Evolutionary conservation across 106 monocot genomes (phyloP).

Genomic region (Chionographis japonica): DNA sequence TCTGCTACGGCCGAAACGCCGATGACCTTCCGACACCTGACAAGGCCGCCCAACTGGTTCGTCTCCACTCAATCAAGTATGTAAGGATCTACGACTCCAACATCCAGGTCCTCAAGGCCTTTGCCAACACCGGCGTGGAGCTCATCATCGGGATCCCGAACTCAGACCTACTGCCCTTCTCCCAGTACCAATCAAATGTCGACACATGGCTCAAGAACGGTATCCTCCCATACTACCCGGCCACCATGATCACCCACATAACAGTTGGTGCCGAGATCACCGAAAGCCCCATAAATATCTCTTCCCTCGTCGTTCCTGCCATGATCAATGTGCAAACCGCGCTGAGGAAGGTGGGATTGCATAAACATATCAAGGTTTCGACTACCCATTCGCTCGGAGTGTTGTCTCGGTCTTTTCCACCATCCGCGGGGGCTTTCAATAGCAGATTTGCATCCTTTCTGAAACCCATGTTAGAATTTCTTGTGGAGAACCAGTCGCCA

Average conservation of each 20-base stretch:
- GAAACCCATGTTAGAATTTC: constrained; percentile 89
- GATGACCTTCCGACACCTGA: constrained; percentile 94
- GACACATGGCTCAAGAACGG: constrained; percentile 93
- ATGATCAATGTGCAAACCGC: constrained; percentile 76
- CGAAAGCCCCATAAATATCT: constrained; percentile 61
- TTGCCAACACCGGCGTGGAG: constrained; percentile 82
- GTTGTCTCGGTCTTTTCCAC: constrained; percentile 78
- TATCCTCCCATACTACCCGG: constrained; percentile 85
- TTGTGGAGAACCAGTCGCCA: constrained; percentile 79
- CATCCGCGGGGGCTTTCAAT: constrained; percentile 90
- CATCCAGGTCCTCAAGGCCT: constrained; percentile 86
- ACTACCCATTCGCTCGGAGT: constrained; percentile 86
- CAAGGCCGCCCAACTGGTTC: constrained; percentile 77
- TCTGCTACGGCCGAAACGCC: constrained; percentile 92
- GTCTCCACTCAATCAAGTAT: constrained; percentile 72
- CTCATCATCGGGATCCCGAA: constrained; percentile 89
- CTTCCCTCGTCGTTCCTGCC: constrained; percentile 76
- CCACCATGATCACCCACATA: constrained; percentile 83
- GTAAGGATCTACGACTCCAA: constrained; percentile 93
- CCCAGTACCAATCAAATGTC: constrained; percentile 89
- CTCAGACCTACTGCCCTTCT: constrained; percentile 79
- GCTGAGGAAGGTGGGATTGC: constrained; percentile 74
- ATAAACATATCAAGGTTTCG: constrained; percentile 78
- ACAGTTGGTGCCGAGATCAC: constrained; percentile 86
- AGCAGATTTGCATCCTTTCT: constrained; percentile 81